These are phyloP conservation scores for Hibiscus tridactylites DNA, from an alignment of 345 rosid genomes.

Conservation along the genomic window DNA sequence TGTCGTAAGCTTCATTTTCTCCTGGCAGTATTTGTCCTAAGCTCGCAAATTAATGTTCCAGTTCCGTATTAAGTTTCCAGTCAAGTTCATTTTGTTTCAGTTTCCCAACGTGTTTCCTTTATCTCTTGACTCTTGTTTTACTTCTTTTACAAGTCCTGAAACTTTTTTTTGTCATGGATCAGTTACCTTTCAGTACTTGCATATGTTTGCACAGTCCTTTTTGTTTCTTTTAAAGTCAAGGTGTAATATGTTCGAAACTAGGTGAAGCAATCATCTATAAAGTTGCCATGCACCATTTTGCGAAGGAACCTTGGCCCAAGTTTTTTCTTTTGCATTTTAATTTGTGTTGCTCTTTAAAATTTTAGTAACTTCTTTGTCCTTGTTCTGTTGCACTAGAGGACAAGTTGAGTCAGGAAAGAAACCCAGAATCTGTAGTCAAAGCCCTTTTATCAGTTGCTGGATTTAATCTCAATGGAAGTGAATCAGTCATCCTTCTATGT, in stretches of 20 bases:
- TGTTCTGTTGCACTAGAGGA: neutral
- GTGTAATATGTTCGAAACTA: too few species aligned
- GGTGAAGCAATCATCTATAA: too few species aligned
- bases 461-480: neutral
- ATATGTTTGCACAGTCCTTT: neutral
- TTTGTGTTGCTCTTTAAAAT: neutral
- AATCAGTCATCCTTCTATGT: neutral
- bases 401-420: neutral
- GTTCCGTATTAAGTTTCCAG: slow-evolving; percentile 31
- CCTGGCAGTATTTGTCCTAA: slow-evolving; percentile 55
- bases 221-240: neutral
- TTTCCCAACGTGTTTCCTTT: slow-evolving; percentile 24
- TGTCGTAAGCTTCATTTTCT: slow-evolving; percentile 43
- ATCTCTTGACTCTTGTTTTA: slow-evolving; percentile 20
- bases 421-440: neutral
- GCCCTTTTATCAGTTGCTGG: neutral
- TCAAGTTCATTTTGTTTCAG: slow-evolving; percentile 28
- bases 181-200: neutral
- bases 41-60: slow-evolving; percentile 40
- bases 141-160: slow-evolving; percentile 5
- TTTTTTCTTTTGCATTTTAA: neutral
- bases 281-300: neutral
- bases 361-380: neutral
- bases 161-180: neutral
- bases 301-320: neutral